Evolutionary conservation across 2,329 filamentous ascomycete genomes (phyloP), one percentile per base, ranked within the genome.

Genomic region (Verticillium nonalfalfae): DNA sequence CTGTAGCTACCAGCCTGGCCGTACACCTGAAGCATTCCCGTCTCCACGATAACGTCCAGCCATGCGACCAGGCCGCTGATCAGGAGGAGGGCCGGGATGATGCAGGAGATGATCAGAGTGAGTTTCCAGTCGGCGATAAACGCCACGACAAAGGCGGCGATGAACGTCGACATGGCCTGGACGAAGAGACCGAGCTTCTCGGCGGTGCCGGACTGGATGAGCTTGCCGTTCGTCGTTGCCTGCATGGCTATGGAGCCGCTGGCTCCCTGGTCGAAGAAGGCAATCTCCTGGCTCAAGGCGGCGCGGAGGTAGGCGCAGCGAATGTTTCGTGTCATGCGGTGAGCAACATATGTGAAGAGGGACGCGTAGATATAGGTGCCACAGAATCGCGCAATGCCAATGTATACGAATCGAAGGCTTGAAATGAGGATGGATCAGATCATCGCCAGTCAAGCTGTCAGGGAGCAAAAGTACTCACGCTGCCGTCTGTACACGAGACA

Each of bases 321-420:
- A 18, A 73, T 66, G 52, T 68, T 75, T 57, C 76, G 74, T 2
- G 77, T 80, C 0, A 78, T 77, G 5, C 77, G 70, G 38, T 76
- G 74, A 1, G 78, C 78, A 1, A 78, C 72, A 31, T 80, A 74
- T 13, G 75, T 79, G 33, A 79, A 67, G 66, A 71, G 66, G 26
- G 68, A 63, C 13, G 63, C 66, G 54, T 68, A 66, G 45, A 76
- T 67, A 63, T 81, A 81, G 3, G 75, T 74, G 6, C 75, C 62
- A 18, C 68, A 66, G 59, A 81, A 76, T 9, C 78, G 78, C 2
- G 71, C 78, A 58, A 80, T 66, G 66, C 81, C 80, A 15, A 82
- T 70, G 62, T 82, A 83, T 5, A 84, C 70, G 63, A 83, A 81
- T 66, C 78, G 81, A 2, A 83, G 69, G 13, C 36, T 40, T 26